Percentiles rank a stretch among this genome's conserved stretches.
phyloP scores from a whole-genome alignment of 257 asterid genomes.

The Linderniella brevidens region DNA sequence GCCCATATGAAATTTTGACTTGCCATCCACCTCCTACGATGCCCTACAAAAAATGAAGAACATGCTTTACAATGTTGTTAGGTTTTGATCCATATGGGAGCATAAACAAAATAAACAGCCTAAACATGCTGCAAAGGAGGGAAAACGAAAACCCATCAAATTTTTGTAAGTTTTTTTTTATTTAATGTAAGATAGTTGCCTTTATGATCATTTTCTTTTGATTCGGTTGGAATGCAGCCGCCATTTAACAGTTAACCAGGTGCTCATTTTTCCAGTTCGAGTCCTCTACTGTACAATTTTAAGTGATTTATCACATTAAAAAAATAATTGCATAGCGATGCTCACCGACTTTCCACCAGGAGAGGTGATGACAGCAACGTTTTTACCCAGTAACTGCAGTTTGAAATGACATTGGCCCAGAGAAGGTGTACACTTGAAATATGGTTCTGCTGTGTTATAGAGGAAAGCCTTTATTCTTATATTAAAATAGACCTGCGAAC shows the following conservation, averaged over 20 bases:
- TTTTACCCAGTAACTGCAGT: constrained; percentile 22
- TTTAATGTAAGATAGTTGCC: too few relatives aligned
- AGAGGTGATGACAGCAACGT: constrained; percentile 54
- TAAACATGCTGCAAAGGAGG: too few relatives aligned
- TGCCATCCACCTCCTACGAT: constrained; percentile 20
- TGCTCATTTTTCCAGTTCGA: neutral
- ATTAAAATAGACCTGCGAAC: constrained; percentile 43
- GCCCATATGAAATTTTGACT: constrained; percentile 53
- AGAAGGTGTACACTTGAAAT: constrained; percentile 39
- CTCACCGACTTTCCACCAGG: constrained; percentile 54
- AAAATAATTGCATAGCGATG: constrained; percentile 1
- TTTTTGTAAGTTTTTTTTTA: too few relatives aligned
- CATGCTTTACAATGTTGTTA: neutral
- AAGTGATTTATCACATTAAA: neutral
- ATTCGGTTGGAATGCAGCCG: too few relatives aligned
- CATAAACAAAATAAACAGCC: too few relatives aligned
- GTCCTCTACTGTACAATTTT: neutral
- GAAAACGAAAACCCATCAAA: too few relatives aligned
- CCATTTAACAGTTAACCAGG: too few relatives aligned
- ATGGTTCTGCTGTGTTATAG: constrained; percentile 40
- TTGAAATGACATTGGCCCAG: constrained; percentile 33
- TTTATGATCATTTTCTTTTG: too few relatives aligned
- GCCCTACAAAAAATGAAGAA: constrained; percentile 23
- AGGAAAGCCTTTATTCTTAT: constrained; percentile 24
- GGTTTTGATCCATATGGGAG: too few relatives aligned